Conservation (phyloP, 2,329 filamentous ascomycete genomes). For the Aureobasidium sp. region DNA sequence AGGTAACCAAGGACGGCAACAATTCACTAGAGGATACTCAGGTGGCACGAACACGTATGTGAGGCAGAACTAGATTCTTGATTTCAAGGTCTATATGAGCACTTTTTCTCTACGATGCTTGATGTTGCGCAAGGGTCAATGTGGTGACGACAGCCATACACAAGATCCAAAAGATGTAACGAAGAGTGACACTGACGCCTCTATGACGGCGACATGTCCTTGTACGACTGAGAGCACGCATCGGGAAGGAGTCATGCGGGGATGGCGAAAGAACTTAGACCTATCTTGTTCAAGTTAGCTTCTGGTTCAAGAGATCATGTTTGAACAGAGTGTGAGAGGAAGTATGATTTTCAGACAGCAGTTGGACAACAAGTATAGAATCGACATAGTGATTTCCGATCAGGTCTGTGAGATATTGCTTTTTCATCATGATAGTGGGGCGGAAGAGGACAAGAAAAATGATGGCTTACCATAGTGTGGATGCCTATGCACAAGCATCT, state of each 20-base stretch:
- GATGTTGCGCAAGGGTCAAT: not conserved
- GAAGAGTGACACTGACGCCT: not conserved
- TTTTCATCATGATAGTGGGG: conserved; percentile 44
- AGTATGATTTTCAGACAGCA: conserved; percentile 61
- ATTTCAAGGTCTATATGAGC: not conserved
- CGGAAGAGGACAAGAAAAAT: conserved; percentile 17
- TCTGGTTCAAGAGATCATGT: not conserved
- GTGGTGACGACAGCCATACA: not conserved
- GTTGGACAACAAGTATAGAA: conserved; percentile 61
- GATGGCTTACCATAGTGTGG: conserved; percentile 23
- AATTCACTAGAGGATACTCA: not conserved
- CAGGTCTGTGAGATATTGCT: conserved; percentile 72
- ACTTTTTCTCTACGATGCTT: not conserved
- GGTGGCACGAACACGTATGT: not conserved
- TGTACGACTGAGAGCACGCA: not conserved
- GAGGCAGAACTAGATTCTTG: not conserved
- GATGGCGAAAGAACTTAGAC: not conserved
- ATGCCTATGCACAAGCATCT: not conserved
- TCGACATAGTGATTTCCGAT: conserved; percentile 68
- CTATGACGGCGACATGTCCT: too few relatives aligned
- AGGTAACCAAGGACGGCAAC: not conserved
- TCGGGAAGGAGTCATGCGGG: not conserved
- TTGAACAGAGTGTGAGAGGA: not conserved
- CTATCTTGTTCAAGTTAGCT: conserved; percentile 10
- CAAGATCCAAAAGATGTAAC: not conserved